phyloP scores from a whole-genome alignment of 2,329 filamentous ascomycete genomes.

The Stylonectria norvegica region DNA sequence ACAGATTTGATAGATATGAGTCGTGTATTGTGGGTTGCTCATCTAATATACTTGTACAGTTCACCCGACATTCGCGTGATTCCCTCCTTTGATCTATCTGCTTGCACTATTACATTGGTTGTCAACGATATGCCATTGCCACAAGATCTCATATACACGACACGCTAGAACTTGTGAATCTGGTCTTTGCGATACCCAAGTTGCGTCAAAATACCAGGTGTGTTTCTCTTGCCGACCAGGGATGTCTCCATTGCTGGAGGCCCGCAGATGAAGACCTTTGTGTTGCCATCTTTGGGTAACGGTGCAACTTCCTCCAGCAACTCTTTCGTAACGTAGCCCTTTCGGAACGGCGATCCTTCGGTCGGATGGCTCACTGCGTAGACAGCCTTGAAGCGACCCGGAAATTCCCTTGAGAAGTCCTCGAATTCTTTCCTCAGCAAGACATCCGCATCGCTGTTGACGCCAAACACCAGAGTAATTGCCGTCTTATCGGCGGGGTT shows the following conservation, averaged over 20 bases:
- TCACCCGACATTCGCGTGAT: no score
- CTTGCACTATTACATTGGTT: no score
- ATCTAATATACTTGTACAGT: no score
- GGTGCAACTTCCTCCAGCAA: constrained; percentile 50
- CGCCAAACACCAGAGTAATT: constrained; percentile 63
- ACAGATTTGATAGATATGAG: no score
- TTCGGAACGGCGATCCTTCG: constrained; percentile 40
- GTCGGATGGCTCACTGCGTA: constrained; percentile 54
- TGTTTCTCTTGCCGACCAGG: constrained; percentile 44
- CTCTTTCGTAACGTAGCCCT: constrained; percentile 56
- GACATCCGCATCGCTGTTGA: constrained; percentile 62
- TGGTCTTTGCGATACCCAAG: constrained; percentile 57
- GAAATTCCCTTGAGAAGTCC: constrained; percentile 46
- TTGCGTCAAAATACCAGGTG: constrained; percentile 50
- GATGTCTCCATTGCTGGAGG: constrained; percentile 64
- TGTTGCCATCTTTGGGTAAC: constrained; percentile 30
- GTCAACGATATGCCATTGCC: no score
- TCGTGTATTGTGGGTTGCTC: no score
- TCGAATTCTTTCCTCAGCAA: constrained; percentile 54
- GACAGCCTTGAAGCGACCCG: constrained; percentile 53
- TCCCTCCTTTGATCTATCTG: no score
- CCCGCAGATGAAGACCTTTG: constrained; percentile 66
- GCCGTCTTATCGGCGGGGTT: constrained; percentile 60
- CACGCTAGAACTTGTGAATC: constrained; percentile 57
- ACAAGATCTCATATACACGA: no score